These are phyloP conservation scores for Coniochaeta prunicola DNA, from an alignment of 2,329 filamentous ascomycete species.

Conservation along the genomic window DNA sequence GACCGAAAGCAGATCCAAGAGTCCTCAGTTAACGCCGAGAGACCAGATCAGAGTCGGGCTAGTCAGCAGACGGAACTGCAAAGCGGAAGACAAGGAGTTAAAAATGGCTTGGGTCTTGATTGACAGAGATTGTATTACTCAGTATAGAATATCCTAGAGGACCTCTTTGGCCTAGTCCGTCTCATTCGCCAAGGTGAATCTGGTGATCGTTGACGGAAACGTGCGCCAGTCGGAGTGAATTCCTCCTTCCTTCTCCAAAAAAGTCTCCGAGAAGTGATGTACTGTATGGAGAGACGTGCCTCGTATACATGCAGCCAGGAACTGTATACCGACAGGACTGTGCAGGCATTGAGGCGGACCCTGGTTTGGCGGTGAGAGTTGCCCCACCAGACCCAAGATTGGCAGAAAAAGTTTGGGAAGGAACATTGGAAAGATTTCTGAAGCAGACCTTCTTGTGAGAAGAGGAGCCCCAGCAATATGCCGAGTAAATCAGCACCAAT, in stretches of 20 bases:
- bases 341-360: no score
- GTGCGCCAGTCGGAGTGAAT: neutral
- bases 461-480: neutral
- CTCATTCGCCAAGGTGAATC: neutral
- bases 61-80: neutral
- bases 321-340: neutral
- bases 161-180: neutral
- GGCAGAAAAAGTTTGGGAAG: neutral
- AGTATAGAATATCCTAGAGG: neutral
- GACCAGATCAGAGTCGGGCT: neutral
- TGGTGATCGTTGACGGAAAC: neutral
- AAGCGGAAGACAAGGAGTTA: neutral
- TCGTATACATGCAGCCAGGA: neutral
- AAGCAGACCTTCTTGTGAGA: neutral
- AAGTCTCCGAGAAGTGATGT: neutral
- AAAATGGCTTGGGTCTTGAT: neutral
- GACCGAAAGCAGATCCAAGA: neutral
- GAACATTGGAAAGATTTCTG: neutral
- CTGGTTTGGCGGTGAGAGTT: neutral
- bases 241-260: neutral
- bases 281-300: neutral
- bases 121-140: neutral
- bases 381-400: neutral
- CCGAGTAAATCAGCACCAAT: constrained; percentile 20
- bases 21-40: neutral